Evolutionary conservation across 2,329 filamentous ascomycete genomes (phyloP).

Genomic region (Alternaria brassicicola): DNA sequence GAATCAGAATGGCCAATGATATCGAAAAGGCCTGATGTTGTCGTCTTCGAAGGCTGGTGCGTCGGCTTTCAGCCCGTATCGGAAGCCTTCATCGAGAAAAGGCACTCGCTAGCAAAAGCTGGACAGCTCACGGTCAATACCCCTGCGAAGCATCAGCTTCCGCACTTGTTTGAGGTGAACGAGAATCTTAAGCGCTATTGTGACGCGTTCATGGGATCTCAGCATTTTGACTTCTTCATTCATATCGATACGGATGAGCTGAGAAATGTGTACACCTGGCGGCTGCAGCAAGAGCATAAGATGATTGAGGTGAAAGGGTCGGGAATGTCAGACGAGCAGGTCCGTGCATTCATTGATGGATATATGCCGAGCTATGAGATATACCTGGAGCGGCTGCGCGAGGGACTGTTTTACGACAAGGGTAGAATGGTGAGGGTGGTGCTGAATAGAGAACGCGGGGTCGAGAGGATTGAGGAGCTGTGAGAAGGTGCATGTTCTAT

Average conservation of each 20-base stretch:
- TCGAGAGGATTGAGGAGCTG: constrained; percentile 46
- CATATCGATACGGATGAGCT: constrained; percentile 75
- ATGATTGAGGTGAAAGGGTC: constrained; percentile 69
- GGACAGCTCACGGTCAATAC: constrained; percentile 53
- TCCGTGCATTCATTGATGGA: constrained; percentile 74
- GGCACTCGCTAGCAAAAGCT: constrained; percentile 61
- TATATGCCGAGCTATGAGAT: constrained; percentile 64
- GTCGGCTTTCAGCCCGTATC: constrained; percentile 76
- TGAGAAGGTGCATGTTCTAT: constrained; percentile 2
- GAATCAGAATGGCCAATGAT: constrained; percentile 66
- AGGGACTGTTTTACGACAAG: constrained; percentile 55
- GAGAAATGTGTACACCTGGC: constrained; percentile 82
- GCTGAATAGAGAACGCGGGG: constrained; percentile 55
- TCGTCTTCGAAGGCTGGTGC: constrained; percentile 91
- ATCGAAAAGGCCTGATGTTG: constrained; percentile 64
- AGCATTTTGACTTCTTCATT: constrained; percentile 64
- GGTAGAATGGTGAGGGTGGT: constrained; percentile 59
- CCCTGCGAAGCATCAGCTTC: constrained; percentile 60
- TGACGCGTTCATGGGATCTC: constrained; percentile 50
- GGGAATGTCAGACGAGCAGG: constrained; percentile 84
- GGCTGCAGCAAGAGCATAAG: constrained; percentile 77
- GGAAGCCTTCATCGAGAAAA: constrained; percentile 61
- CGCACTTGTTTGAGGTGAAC: constrained; percentile 65
- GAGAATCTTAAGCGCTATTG: constrained; percentile 61
- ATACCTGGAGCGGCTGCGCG: constrained; percentile 57